Conservation (phyloP, 805 yeast species). For the Wickerhamomyces chambardii region DNA sequence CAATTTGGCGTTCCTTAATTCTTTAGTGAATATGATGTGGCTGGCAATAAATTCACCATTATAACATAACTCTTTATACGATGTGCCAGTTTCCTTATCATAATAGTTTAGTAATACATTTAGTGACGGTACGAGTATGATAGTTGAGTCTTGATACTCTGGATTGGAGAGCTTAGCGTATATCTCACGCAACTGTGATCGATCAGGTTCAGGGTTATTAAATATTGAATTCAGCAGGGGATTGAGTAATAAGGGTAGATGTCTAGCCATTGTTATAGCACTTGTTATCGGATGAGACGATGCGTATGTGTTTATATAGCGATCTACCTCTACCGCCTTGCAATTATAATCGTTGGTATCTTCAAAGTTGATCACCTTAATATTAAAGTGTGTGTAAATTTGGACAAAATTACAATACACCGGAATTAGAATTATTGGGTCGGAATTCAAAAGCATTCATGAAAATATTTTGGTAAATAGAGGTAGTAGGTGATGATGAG, state of each 20-base stretch:
- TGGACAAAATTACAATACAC: no score
- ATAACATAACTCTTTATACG: conserved; percentile 44
- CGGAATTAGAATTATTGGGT: no score
- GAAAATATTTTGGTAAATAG: no score
- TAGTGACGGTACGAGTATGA: conserved; percentile 59
- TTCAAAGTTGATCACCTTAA: no score
- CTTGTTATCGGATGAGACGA: no score
- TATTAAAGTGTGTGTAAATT: no score
- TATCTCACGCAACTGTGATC: conserved; percentile 37
- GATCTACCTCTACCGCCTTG: no score
- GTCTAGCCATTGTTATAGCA: conserved; percentile 21
- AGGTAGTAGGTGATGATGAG: no score
- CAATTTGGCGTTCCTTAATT: conserved; percentile 23
- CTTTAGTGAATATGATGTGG: conserved; percentile 41
- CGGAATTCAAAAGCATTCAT: no score
- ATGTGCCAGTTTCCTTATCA: conserved; percentile 27
- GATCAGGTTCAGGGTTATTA: conserved; percentile 47
- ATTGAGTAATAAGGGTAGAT: conserved; percentile 47
- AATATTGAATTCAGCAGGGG: conserved; percentile 60
- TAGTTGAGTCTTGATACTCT: conserved; percentile 30
- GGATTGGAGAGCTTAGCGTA: conserved; percentile 26
- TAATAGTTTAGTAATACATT: conserved; percentile 29
- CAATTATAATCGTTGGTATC: no score
- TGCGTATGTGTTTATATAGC: no score
- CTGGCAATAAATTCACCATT: conserved; percentile 52